Percentiles rank a stretch among this genome's conserved stretches.
These are phyloP conservation scores for Globisporangium recalcitrans DNA, from an alignment of 352 stramenopile genomes.

Conservation along the genomic window DNA sequence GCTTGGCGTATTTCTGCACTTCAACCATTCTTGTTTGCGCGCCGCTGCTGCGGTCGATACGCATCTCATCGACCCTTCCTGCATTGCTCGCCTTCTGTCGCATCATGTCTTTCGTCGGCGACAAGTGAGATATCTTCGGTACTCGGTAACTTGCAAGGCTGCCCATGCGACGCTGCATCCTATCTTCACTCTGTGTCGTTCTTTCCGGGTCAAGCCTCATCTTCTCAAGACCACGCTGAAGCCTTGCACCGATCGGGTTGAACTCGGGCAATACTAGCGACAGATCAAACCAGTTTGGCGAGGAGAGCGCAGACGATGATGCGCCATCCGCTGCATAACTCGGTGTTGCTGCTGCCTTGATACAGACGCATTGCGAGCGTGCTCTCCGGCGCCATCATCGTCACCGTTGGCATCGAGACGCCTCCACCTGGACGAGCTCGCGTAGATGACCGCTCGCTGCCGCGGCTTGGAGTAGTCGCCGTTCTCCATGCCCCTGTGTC, in stretches of 20 bases:
- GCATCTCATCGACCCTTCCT: not conserved
- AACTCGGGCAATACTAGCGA: slow-evolving; percentile 47
- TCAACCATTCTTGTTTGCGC: not conserved
- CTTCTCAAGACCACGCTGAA: slow-evolving; percentile 32
- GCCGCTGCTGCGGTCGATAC: slow-evolving; percentile 4
- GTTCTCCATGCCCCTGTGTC: slow-evolving; percentile 1
- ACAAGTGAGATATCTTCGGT: slow-evolving; percentile 51
- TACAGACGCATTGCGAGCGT: not conserved
- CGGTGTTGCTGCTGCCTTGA: slow-evolving; percentile 6
- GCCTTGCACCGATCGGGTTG: slow-evolving; percentile 28
- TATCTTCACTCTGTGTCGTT: not conserved
- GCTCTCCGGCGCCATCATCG: not conserved
- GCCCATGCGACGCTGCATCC: not conserved
- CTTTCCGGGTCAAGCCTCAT: not conserved
- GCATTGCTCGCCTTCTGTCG: slow-evolving; percentile 14
- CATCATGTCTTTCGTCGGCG: slow-evolving; percentile 11
- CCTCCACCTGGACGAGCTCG: slow-evolving; percentile 8
- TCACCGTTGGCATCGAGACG: slow-evolving; percentile 2
- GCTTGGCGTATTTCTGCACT: slow-evolving; percentile 6
- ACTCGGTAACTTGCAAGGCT: slow-evolving; percentile 8
- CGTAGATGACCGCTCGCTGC: slow-evolving; percentile 37
- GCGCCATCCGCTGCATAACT: not conserved
- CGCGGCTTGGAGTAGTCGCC: slow-evolving; percentile 3
- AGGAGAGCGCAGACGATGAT: slow-evolving; percentile 5
- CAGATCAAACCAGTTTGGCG: slow-evolving; percentile 63